Evolutionary conservation across 805 yeast genomes (phyloP).

Genomic region (Saccharomycopsis selenospora): DNA sequence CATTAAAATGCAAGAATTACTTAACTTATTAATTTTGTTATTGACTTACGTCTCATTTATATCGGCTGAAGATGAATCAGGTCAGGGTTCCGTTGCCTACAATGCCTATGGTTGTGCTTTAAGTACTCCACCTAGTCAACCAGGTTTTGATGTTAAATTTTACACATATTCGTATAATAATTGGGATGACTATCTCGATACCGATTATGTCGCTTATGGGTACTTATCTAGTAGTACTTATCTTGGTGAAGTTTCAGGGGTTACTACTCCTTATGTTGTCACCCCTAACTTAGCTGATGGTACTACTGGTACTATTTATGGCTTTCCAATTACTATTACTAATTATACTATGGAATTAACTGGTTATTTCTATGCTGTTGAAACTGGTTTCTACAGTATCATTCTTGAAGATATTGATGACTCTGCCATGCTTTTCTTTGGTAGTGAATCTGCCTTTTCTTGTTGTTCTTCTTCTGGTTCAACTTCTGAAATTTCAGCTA

Average conservation of each 20-base stretch:
- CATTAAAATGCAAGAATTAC: too few relatives aligned
- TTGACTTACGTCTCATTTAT: too few relatives aligned
- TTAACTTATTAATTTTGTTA: too few relatives aligned
- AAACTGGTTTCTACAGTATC: constrained; percentile 29
- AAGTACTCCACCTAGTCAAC: neutral
- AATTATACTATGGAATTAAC: constrained; percentile 26
- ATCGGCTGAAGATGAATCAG: neutral
- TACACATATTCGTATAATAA: neutral
- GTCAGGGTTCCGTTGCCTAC: neutral
- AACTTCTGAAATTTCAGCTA: too few relatives aligned
- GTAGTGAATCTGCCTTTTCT: constrained; percentile 29
- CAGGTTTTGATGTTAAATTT: constrained; percentile 4
- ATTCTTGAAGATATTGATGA: constrained; percentile 28
- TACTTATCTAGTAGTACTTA: neutral
- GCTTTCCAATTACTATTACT: constrained; percentile 19
- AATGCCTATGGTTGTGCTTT: constrained; percentile 4
- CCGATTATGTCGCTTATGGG: neutral
- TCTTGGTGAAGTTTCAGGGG: neutral
- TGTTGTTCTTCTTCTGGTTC: constrained; percentile 27
- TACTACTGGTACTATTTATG: constrained; percentile 18
- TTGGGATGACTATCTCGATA: neutral
- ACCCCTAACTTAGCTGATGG: neutral
- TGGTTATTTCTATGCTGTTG: constrained; percentile 27
- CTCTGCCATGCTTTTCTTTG: constrained; percentile 29
- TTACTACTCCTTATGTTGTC: neutral